Evolutionary conservation across 2,329 filamentous ascomycete genomes (phyloP).

Genomic region (Onygenales sp.): DNA sequence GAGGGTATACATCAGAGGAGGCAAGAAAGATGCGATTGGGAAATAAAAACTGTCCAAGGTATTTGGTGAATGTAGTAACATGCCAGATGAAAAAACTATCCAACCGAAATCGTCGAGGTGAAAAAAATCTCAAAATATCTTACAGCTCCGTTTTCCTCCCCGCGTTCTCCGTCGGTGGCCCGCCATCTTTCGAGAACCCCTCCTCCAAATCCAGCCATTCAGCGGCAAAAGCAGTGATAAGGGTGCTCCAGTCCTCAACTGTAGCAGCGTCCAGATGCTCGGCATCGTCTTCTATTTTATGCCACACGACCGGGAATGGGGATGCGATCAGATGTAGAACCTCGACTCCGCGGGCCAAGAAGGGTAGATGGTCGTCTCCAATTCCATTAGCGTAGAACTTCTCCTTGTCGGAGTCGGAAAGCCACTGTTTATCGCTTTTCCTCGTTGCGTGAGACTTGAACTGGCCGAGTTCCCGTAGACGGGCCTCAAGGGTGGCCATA

Average conservation of each 20-base stretch:
- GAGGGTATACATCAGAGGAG: too few species aligned
- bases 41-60: too few species aligned
- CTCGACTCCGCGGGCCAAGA: constrained; percentile 76
- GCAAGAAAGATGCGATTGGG: too few species aligned
- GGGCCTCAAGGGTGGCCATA: constrained; percentile 63
- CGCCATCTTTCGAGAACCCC: constrained; percentile 27
- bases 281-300: constrained; percentile 72
- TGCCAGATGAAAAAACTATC: neutral
- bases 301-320: constrained; percentile 56
- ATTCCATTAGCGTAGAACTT: constrained; percentile 45
- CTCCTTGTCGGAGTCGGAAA: constrained; percentile 54
- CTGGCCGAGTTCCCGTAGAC: constrained; percentile 57
- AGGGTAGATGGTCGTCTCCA: constrained; percentile 85
- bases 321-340: constrained; percentile 78
- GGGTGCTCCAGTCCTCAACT: constrained; percentile 76
- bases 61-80: neutral
- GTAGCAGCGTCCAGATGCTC: constrained; percentile 72
- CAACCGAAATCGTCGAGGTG: neutral
- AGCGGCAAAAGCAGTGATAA: constrained; percentile 72
- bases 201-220: constrained; percentile 86
- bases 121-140: constrained; percentile 17
- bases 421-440: constrained; percentile 43
- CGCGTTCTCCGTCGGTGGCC: constrained; percentile 6
- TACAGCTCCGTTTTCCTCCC: constrained; percentile 32
- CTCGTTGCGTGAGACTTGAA: constrained; percentile 53